Base-by-base conservation (phyloP, 2,329 filamentous ascomycete genomes). In the Claviceps maximensis region DNA sequence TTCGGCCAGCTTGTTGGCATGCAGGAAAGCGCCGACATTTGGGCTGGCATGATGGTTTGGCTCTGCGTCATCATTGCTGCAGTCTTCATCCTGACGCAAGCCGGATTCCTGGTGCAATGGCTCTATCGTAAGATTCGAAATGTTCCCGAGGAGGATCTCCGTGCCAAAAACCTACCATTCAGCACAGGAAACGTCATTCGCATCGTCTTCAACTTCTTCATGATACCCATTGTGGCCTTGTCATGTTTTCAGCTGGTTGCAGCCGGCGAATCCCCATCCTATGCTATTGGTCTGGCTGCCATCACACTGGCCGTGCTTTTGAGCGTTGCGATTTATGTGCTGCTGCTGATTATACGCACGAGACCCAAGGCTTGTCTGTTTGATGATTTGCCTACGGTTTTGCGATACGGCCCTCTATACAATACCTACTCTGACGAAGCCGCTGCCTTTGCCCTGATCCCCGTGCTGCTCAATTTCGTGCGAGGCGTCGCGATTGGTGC, bases 371-470 rank as follows among this genome's bases (percentile, higher is more conserved):
- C 89, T 1, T 86, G 89, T 59, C 76, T 98, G 10, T 98, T 96
- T 65, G 93, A 98, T 68, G 89, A 97, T 62, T 75, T 98, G 49
- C 83, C 89, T 7, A 96, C 89, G 0, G 83, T 97, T 9, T 75
- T 98, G 2, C 77, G 89, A 1, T 97, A 95, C 61, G 93, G 93
- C 0, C 89, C 93, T 5, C 74, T 98, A 8, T 98, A 98, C 69
- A 98, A 98, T 69, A 98, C 93, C 0, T 97, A 95, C 67, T 93
- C 87, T 25, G 93, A 98, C 66, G 87, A 91, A 65, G 89, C 89
- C 0, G 88, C 91, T 8, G 83, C 88, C 0, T 98, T 95, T 67
- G 89, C 91, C 7, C 76, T 95, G 44, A 83, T 96, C 21, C 90
- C 91, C 1, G 82, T 95, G 17, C 73, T 94, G 36, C 74, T 97